phyloP scores from a whole-genome alignment of 805 yeast genomes.

The Suhomyces kilbournensis region DNA sequence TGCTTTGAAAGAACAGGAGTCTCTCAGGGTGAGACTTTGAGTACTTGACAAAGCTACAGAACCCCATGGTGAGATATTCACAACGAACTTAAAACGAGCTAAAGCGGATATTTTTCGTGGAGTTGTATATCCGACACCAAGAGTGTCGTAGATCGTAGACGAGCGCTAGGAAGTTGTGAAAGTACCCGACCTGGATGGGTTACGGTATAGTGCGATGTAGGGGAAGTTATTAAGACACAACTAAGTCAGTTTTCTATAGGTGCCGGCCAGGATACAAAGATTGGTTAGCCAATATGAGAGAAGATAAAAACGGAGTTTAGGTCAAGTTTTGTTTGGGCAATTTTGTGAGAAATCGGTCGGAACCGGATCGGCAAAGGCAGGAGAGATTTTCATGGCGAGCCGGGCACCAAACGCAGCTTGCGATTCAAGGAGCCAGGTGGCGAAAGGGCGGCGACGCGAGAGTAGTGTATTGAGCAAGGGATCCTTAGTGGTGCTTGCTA shows the following conservation, averaged over 20 bases:
- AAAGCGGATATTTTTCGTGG: background rate
- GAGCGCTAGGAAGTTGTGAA: slow-evolving; percentile 2
- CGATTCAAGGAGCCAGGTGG: background rate
- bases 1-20: slow-evolving; percentile 25
- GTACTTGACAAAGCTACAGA: slow-evolving; percentile 13
- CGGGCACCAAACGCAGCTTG: background rate
- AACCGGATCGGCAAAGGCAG: background rate
- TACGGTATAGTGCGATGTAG: background rate
- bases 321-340: background rate
- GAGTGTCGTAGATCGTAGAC: background rate
- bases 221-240: background rate
- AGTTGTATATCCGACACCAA: background rate
- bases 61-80: slow-evolving; percentile 6
- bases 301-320: background rate
- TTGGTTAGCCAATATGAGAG: background rate
- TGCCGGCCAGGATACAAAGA: background rate
- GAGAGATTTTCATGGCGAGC: background rate
- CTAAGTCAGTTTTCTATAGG: background rate
- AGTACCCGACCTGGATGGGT: background rate
- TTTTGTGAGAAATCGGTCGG: background rate
- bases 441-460: background rate
- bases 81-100: background rate
- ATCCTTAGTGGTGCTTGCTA: background rate
- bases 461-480: background rate
- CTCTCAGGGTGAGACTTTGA: slow-evolving; percentile 15